These are phyloP conservation scores for Brassica hybrid DNA, from an alignment of 441 rosid species.

Conservation along the genomic window DNA sequence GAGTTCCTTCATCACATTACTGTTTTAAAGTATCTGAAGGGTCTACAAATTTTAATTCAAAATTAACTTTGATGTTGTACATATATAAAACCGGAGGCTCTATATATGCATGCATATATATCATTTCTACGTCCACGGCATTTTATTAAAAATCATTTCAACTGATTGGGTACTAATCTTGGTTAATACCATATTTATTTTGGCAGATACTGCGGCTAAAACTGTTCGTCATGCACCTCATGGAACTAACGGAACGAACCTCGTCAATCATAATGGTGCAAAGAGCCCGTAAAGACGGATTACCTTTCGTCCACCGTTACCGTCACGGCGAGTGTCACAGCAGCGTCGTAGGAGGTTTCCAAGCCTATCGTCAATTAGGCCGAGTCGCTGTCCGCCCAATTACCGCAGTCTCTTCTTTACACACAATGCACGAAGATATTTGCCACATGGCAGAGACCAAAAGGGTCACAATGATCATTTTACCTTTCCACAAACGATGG, in stretches of 20 bases:
- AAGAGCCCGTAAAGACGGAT: conserved; percentile 61
- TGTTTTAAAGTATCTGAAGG: too few relatives aligned
- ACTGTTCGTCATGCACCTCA: too few relatives aligned
- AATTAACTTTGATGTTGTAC: too few relatives aligned
- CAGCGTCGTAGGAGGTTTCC: conserved; percentile 56
- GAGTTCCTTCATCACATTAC: too few relatives aligned
- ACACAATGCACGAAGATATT: conserved; percentile 80
- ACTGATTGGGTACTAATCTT: too few relatives aligned
- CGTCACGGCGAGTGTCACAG: conserved; percentile 61
- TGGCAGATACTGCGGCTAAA: too few relatives aligned
- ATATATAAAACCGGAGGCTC: too few relatives aligned
- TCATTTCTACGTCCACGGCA: too few relatives aligned
- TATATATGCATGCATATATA: too few relatives aligned
- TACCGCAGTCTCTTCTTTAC: conserved; percentile 61
- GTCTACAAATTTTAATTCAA: too few relatives aligned
- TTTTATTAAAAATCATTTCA: too few relatives aligned
- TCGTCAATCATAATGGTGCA: conserved; percentile 78
- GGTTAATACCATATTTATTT: too few relatives aligned
- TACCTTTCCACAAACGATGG: conserved; percentile 78
- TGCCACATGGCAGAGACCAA: conserved; percentile 73
- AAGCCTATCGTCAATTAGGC: conserved; percentile 69
- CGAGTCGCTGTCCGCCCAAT: conserved; percentile 63
- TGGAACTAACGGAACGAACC: conserved; percentile 76
- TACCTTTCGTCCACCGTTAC: conserved; percentile 65
- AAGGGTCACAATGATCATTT: conserved; percentile 61